Evolutionary conservation across 2,329 filamentous ascomycete genomes (phyloP), one percentile per base, ranked within the genome.

Genomic region (Diaporthe sp.): DNA sequence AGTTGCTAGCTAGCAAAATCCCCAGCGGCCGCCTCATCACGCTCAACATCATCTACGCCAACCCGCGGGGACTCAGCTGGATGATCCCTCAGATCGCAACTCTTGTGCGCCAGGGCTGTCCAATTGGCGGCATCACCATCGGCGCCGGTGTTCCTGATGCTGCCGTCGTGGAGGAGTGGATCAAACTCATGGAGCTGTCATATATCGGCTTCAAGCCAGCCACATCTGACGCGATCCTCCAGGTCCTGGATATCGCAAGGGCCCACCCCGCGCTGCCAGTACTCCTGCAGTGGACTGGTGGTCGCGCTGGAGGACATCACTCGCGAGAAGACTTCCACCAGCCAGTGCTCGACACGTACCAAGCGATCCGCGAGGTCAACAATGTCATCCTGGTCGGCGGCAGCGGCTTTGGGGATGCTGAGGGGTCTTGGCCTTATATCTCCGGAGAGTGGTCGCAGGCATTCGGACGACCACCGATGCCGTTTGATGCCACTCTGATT

Each of bases 31-130:
- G 87, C 73, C 87, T 87, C 74, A 88, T 89, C 77, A 86, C 85
- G 2, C 79, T 88, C 77, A 89, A 89, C 77, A 75, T 89, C 73
- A 89, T 89, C 76, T 89, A 89, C 77, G 86, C 87, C 76, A 88
- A 85, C 75, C 88, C 88, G 17, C 85, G 85, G 72, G 85, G 87
- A 13, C 87, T 89, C 82, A 82, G 80, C 15, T 89, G 87, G 87
- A 88, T 89, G 77, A 87, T 89, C 61, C 84, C 87, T 4, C 81
- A 89, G 25, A 80, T 89, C 73, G 28, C 45, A 10, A 38, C 30
- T 4, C 30, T 67, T 8, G 47, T 66, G 25, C 64, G 64, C 42
- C 85, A 82, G 45, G 85, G 87, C 67, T 80, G 86, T 13, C 85
- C 86, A 3, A 85, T 87, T 42, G 85, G 86, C 72, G 86, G 86